Conservation (phyloP, 306 rosid genomes). For the Benincasa hispida region DNA sequence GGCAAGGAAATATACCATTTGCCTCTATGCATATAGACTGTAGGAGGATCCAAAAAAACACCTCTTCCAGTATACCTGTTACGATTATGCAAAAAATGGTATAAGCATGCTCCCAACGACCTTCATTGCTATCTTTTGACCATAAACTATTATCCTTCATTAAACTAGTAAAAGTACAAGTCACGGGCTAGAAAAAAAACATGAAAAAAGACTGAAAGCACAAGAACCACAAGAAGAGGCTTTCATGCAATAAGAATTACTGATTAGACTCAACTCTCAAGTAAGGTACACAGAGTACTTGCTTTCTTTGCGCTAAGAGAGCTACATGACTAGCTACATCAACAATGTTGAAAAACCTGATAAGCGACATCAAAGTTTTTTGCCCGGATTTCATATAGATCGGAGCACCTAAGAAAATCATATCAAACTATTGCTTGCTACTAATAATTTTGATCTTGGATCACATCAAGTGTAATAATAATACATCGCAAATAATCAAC, state of each 20-base stretch:
- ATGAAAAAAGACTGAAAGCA: background rate
- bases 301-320: background rate
- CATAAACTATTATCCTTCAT: background rate
- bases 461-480: background rate
- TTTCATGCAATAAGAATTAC: background rate
- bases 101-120: constrained; percentile 12
- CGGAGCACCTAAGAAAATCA: background rate
- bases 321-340: background rate
- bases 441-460: background rate
- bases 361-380: background rate
- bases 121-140: background rate
- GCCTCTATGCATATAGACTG: constrained; percentile 49
- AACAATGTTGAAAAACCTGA: background rate
- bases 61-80: constrained; percentile 96
- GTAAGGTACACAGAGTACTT: background rate
- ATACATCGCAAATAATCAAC: background rate
- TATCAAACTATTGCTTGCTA: background rate
- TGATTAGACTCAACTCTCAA: background rate
- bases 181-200: background rate
- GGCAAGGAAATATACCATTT: constrained; percentile 68
- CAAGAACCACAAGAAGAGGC: background rate
- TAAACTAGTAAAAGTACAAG: background rate
- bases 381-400: background rate
- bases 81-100: constrained; percentile 13
- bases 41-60: constrained; percentile 80